phyloP scores from a whole-genome alignment of 108 stramenopile species.

The Pseudonitzschia pungens region DNA sequence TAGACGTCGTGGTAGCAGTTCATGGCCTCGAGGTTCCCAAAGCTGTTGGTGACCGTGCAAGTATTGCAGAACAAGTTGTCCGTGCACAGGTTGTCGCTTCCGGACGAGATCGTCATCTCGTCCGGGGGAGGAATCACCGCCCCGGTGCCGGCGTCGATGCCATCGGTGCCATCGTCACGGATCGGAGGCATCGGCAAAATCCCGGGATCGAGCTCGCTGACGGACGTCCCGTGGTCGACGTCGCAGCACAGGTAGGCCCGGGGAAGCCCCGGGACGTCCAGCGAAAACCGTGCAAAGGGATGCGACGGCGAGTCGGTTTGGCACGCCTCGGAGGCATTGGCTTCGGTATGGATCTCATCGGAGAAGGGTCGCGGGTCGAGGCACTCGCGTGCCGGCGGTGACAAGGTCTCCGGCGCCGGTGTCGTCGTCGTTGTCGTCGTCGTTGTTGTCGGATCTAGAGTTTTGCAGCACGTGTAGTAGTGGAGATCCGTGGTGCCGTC shows the following conservation, averaged over 20 bases:
- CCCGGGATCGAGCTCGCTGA: no score
- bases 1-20: conserved; percentile 5
- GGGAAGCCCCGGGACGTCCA: not conserved
- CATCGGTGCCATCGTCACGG: not conserved
- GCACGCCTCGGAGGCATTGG: not conserved
- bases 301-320: not conserved
- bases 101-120: not conserved
- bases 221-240: not conserved
- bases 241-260: not conserved
- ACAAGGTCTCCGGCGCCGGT: not conserved
- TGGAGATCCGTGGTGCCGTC: not conserved
- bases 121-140: not conserved
- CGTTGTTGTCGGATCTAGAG: not conserved
- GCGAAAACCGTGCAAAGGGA: not conserved
- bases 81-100: not conserved
- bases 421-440: conserved; percentile 7
- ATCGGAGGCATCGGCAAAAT: no score
- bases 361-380: not conserved
- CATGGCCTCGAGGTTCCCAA: conserved; percentile 6
- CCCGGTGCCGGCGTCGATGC: not conserved
- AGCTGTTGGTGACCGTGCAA: not conserved
- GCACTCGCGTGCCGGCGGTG: conserved; percentile 1
- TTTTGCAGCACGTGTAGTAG: conserved; percentile 9
- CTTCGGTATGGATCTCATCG: not conserved
- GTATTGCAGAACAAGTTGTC: not conserved